Evolutionary conservation across 1,284 basidiomycete species (phyloP), one percentile per base, ranked within the genome.

Genomic region (Apiotrichum montevideense): DNA sequence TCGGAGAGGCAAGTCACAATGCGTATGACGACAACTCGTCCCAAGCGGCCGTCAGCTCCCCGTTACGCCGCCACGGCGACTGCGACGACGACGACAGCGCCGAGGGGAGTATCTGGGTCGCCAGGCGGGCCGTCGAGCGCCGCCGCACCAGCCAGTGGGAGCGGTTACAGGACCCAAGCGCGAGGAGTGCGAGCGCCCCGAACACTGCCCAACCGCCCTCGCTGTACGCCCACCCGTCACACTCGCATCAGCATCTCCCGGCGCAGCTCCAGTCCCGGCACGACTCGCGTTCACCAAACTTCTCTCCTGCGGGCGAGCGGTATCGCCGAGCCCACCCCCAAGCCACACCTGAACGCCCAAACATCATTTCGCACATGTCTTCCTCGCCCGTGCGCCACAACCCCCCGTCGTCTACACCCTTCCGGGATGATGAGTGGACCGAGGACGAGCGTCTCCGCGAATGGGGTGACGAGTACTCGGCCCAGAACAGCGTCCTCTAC

Each of bases 381-480:
- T 58, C 56, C 3, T 60, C 58, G 6, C 62, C 62, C 1, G 53
- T 63, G 9, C 58, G 56, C 49, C 62, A 63, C 56, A 51, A 52
- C 29, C 56, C 58, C 4, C 62, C 62, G 5, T 51, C 52, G 0
- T 51, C 46, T 6, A 58, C 59, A 4, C 58, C 62, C 14, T 63
- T 63, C 50, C 62, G 62, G 9, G 54, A 44, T 2, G 53, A 55
- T 29, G 55, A 54, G 32, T 63, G 58, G 58, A 58, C 51, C 5
- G 54, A 54, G 29, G 58, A 63, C 33, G 62, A 63, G 49, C 58
- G 62, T 15, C 13, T 58, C 32, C 58, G 56, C 14, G 62, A 63
- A 35, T 63, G 62, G 62, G 62, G 62, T 15, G 51, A 55, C 35
- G 58, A 60, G 53, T 63, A 63, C 54, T 47, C 62, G 33, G 14